These are phyloP conservation scores for Cnidoscolus chayamansa DNA, from an alignment of 441 rosid species.

Conservation along the genomic window DNA sequence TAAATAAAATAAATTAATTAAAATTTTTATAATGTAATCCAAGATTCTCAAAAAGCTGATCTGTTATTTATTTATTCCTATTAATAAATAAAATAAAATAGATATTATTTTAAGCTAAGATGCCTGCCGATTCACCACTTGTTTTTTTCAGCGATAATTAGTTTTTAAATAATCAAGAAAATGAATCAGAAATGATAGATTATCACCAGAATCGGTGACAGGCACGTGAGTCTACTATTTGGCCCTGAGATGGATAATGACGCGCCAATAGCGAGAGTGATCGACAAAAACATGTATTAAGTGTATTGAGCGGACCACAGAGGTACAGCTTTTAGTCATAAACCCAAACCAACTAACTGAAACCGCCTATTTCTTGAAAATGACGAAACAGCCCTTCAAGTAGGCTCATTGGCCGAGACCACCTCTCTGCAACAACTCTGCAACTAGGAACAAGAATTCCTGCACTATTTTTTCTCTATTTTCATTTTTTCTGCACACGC, in stretches of 20 bases:
- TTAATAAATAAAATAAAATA: too few relatives aligned
- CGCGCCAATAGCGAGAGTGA: slow-evolving; percentile 19
- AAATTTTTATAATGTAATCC: too few relatives aligned
- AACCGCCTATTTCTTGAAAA: not conserved
- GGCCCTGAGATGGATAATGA: not conserved
- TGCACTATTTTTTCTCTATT: not conserved
- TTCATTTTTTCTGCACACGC: slow-evolving; percentile 10
- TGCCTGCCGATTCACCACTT: too few relatives aligned
- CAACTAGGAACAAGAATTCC: slow-evolving; percentile 31
- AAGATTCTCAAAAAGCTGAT: too few relatives aligned
- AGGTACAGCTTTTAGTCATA: slow-evolving; percentile 10
- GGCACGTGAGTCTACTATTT: too few relatives aligned
- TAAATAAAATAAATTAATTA: too few relatives aligned
- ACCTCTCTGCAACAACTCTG: slow-evolving; percentile 32
- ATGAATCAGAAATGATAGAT: too few relatives aligned
- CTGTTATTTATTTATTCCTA: too few relatives aligned
- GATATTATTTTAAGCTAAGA: too few relatives aligned
- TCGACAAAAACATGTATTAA: not conserved
- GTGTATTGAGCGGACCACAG: not conserved
- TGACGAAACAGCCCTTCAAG: slow-evolving; percentile 27
- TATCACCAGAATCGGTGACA: too few relatives aligned
- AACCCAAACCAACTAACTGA: slow-evolving; percentile 27
- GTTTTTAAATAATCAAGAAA: too few relatives aligned
- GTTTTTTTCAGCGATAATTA: too few relatives aligned
- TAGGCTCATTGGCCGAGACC: slow-evolving; percentile 34